A percentile compares a stretch with the other conserved stretches of the same genome.
These are phyloP conservation scores for Solanum bulbocastanum DNA, from an alignment of 257 asterid genomes.

Conservation along the genomic window DNA sequence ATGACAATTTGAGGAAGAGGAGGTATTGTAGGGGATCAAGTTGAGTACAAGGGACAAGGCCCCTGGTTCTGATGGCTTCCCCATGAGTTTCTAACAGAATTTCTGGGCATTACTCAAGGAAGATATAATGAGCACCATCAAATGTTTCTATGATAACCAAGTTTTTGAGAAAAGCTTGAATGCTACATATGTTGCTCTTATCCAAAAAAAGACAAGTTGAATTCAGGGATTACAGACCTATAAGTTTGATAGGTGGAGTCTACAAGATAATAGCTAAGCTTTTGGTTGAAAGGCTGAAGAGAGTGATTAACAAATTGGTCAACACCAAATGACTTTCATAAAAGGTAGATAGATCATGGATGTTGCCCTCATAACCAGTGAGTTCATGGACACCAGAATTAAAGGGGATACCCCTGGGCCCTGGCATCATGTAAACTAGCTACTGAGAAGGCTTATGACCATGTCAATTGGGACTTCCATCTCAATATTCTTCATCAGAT, in stretches of 20 bases:
- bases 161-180: background rate
- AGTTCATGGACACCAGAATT: background rate
- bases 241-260: background rate
- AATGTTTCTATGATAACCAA: background rate
- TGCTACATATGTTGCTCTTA: background rate
- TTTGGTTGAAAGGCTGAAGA: background rate
- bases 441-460: background rate
- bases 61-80: background rate
- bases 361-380: background rate
- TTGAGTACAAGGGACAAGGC: background rate
- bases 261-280: background rate
- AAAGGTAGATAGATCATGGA: background rate
- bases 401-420: background rate
- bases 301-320: background rate
- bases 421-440: background rate
- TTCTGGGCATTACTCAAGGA: background rate
- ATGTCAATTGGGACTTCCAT: background rate
- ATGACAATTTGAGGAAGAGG: background rate
- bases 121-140: background rate
- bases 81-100: background rate
- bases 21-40: background rate
- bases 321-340: background rate
- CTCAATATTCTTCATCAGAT: background rate
- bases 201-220: background rate
- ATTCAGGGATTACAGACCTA: background rate